Base-by-base conservation (phyloP, 305 asterid species). In the Fraxinus baroniana region DNA sequence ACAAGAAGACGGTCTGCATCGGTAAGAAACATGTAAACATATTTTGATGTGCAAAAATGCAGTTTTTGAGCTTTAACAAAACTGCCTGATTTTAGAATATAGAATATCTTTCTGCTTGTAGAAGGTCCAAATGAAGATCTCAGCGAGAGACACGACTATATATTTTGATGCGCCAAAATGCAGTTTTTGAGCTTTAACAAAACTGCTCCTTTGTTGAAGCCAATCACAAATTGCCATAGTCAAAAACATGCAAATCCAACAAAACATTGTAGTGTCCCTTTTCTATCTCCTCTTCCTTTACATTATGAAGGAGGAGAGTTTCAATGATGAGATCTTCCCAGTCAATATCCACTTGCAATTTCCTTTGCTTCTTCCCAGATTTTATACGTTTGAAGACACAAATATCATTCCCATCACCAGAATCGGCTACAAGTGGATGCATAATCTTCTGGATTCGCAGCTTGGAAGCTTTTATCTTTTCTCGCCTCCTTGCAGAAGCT, bases 311-410 rank as follows among this genome's bases (percentile, higher is more conserved):
- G 5, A 94, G 87, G 72, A 95, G 97, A 9, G 97, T 90, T 87
- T 95, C 98, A 73, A 94, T 95, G 44, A 94, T 85, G 74, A 94
- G 87, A 88, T 95, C 99, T 83, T 95, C 97, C 93, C 94, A 91
- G 82, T 90, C 94, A 44, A 85, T 82, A 73, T 86, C 93, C 78
- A 79, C 81, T 49, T 83, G 74, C 81, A 4, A 46, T 86, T 85
- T 90, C 87, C 83, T 87, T 52, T 85, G 89, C 86, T 82, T 92
- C 87, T 85, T 91, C 73, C 78, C 79, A 3, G 78, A 20, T 20
- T 80, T 89, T 76, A 83, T 84, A 78, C 76, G 78, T 74, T 88
- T 86, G 2, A n/a, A 5, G 32, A 35, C 28, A 66, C 74, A 24
- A 17, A 77, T 35, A 36, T 79, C 87, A 26, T 85, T 64, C 55